These are phyloP conservation scores for Penicillium tannophilum DNA, from an alignment of 495 filamentous ascomycete genomes.

Conservation along the genomic window DNA sequence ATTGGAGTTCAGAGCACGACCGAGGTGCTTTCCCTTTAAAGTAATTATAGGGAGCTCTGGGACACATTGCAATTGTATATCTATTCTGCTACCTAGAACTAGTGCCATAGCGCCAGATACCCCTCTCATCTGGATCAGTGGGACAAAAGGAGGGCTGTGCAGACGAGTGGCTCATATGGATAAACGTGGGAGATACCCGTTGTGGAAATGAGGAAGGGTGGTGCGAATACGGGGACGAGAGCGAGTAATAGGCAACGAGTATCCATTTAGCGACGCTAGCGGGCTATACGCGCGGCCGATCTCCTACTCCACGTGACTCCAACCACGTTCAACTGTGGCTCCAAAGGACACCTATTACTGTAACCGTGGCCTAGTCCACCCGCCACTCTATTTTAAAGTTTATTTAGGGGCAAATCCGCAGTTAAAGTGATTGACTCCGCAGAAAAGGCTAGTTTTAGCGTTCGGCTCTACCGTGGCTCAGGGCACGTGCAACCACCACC, in stretches of 20 bases:
- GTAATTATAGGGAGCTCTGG: not conserved
- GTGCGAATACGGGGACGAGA: not conserved
- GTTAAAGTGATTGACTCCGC: not conserved
- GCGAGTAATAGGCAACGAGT: not conserved
- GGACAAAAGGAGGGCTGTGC: conserved; percentile 18
- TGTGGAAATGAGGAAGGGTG: not conserved
- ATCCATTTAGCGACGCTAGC: not conserved
- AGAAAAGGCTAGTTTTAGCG: not conserved
- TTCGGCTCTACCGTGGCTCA: not conserved
- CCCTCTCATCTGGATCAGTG: conserved; percentile 7
- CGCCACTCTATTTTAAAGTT: conserved; percentile 1
- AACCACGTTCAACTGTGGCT: not conserved
- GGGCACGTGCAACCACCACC: not conserved
- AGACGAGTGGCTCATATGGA: not conserved
- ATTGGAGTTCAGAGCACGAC: not conserved
- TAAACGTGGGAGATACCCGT: not conserved
- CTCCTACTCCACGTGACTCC: not conserved
- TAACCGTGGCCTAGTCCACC: not conserved
- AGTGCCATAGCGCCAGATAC: conserved; percentile 10
- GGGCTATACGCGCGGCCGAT: conserved; percentile 1
- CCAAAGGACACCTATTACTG: not conserved
- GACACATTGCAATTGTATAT: not conserved
- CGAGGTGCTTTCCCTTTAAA: not conserved
- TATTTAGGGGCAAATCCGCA: not conserved
- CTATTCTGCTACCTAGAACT: conserved; percentile 15